Conservation (phyloP, 345 rosid genomes). For the Adansonia digitata region DNA sequence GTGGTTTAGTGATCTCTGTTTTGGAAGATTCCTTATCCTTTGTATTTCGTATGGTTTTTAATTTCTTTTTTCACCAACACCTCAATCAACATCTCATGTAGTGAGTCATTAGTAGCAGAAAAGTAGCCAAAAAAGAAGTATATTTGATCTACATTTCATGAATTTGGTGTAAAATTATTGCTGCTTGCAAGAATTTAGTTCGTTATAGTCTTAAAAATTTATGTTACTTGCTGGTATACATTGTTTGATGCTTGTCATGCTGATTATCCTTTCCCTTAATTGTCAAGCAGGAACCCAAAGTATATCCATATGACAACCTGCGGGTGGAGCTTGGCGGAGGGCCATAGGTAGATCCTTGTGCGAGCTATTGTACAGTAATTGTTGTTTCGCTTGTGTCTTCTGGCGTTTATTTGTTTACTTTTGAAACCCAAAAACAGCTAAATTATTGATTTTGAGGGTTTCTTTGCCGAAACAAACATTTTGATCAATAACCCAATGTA, state of each 20-base stretch:
- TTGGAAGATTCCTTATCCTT: not conserved
- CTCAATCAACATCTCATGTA: not conserved
- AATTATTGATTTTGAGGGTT: constrained; percentile 24
- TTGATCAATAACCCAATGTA: constrained; percentile 13
- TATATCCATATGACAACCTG: constrained; percentile 88
- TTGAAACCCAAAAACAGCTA: not conserved
- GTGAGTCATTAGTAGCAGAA: not conserved
- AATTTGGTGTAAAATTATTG: not conserved
- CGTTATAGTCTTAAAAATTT: not conserved
- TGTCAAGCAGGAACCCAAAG: constrained; percentile 69
- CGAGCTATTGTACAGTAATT: constrained; percentile 6
- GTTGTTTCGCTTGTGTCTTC: constrained; percentile 2
- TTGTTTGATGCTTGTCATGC: constrained; percentile 1
- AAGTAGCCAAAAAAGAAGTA: too few species aligned
- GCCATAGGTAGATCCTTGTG: constrained; percentile 33
- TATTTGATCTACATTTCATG: not conserved
- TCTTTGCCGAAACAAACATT: constrained; percentile 5
- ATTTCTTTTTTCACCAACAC: too few species aligned
- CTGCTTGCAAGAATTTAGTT: not conserved
- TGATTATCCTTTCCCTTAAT: not conserved
- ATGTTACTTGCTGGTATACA: not conserved
- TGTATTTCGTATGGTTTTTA: not conserved
- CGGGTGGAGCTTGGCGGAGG: constrained; percentile 97
- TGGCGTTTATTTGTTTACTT: constrained; percentile 1
- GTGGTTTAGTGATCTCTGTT: not conserved